phyloP scores from a whole-genome alignment of 805 yeast genomes.

The Spathaspora hagerdaliae region DNA sequence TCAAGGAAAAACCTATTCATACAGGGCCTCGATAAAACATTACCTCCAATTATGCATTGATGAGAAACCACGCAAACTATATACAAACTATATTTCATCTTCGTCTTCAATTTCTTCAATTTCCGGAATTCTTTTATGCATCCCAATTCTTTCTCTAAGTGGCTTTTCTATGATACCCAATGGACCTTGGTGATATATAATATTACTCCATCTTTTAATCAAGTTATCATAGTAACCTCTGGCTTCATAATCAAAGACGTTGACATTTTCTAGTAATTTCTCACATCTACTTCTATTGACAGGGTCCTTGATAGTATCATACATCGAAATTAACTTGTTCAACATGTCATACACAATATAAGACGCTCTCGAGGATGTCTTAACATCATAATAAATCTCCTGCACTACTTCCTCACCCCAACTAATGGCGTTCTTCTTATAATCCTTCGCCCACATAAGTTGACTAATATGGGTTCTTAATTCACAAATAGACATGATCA shows the following conservation, averaged over 20 bases:
- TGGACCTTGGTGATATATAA: slow-evolving; percentile 39
- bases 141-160: slow-evolving; percentile 35
- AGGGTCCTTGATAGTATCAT: slow-evolving; percentile 19
- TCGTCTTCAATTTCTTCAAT: slow-evolving; percentile 41
- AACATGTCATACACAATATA: slow-evolving; percentile 28
- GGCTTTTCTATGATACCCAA: slow-evolving; percentile 39
- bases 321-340: slow-evolving; percentile 30
- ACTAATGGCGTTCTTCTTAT: slow-evolving; percentile 31
- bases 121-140: slow-evolving; percentile 28
- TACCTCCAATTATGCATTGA: too few relatives aligned
- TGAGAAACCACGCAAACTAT: background rate
- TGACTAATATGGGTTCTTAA: slow-evolving; percentile 37
- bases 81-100: slow-evolving; percentile 22
- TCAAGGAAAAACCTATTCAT: too few relatives aligned
- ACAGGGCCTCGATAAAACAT: too few relatives aligned
- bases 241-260: slow-evolving; percentile 20
- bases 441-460: slow-evolving; percentile 39
- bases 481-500: slow-evolving; percentile 26
- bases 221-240: slow-evolving; percentile 30
- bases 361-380: slow-evolving; percentile 20
- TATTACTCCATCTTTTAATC: slow-evolving; percentile 30
- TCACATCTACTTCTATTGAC: slow-evolving; percentile 24
- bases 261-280: slow-evolving; percentile 20
- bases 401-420: slow-evolving; percentile 42
- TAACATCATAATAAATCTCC: slow-evolving; percentile 27